Conservation (phyloP, 768 basidiomycete species). For the Xerocomellus chrysenteron region DNA sequence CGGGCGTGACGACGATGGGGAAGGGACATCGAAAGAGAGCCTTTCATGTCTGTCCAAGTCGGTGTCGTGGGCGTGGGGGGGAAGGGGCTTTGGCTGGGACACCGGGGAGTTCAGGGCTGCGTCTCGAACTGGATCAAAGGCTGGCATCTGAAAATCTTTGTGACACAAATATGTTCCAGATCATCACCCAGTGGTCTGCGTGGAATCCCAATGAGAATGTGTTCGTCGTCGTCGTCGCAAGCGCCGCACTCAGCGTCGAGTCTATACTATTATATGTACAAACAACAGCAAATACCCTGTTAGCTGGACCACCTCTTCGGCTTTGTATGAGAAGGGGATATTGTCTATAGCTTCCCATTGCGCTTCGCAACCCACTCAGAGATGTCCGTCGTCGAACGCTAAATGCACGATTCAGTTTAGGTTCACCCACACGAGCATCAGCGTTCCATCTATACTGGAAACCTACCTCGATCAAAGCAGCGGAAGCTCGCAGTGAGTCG, state of each 20-base stretch:
- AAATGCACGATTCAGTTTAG: slow-evolving; percentile 1
- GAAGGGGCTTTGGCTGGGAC: slow-evolving; percentile 43
- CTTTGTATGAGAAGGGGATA: too few relatives aligned
- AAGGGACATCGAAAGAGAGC: slow-evolving; percentile 35
- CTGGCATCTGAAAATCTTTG: slow-evolving; percentile 24
- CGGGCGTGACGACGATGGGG: slow-evolving; percentile 37
- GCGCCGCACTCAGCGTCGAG: background rate
- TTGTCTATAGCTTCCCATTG: background rate
- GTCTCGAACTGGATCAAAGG: slow-evolving; percentile 87
- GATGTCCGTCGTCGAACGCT: slow-evolving; percentile 64
- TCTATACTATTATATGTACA: background rate
- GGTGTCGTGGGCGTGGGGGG: slow-evolving; percentile 22
- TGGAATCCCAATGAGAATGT: background rate
- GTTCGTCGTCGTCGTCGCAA: slow-evolving; percentile 11
- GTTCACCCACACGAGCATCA: background rate
- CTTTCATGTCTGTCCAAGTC: slow-evolving; percentile 30
- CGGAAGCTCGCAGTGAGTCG: slow-evolving; percentile 62
- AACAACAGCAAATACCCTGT: slow-evolving; percentile 4
- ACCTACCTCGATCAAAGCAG: slow-evolving; percentile 61
- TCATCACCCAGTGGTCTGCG: slow-evolving; percentile 10
- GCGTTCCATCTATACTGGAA: background rate
- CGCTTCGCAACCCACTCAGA: slow-evolving; percentile 46
- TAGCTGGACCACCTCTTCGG: too few relatives aligned
- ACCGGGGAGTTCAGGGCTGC: slow-evolving; percentile 79
- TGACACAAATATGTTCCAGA: background rate